Conservation (phyloP, 2,329 filamentous ascomycete species). For the Fusarium nematophilum region DNA sequence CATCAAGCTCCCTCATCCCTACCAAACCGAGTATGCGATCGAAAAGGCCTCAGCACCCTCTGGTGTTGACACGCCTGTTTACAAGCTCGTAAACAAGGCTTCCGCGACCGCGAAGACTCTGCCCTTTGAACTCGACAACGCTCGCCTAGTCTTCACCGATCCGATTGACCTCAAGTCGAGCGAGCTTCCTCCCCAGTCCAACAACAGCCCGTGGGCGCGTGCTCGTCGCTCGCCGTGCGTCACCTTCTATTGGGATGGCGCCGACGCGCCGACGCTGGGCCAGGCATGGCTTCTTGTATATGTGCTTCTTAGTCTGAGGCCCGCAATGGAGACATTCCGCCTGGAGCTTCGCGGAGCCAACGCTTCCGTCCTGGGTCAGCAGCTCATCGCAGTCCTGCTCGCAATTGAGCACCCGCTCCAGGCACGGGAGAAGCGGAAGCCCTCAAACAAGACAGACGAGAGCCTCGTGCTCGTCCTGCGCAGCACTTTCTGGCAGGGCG, state of each 20-base stretch:
- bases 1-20: conserved; percentile 62
- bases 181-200: conserved; percentile 60
- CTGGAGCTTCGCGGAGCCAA: conserved; percentile 56
- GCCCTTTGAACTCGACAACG: conserved; percentile 48
- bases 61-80: conserved; percentile 42
- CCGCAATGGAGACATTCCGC: conserved; percentile 60
- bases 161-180: conserved; percentile 61
- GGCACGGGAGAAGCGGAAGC: conserved; percentile 46
- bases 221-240: conserved; percentile 64
- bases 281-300: conserved; percentile 67
- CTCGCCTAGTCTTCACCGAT: conserved; percentile 57
- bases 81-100: conserved; percentile 50
- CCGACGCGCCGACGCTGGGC: conserved; percentile 56
- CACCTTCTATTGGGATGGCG: conserved; percentile 56
- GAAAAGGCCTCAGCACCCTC: conserved; percentile 45
- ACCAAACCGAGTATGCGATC: conserved; percentile 59
- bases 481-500: conserved; percentile 76
- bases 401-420: conserved; percentile 60
- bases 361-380: conserved; percentile 49
- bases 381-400: conserved; percentile 60
- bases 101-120: conserved; percentile 42
- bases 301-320: conserved; percentile 62
- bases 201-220: conserved; percentile 68
- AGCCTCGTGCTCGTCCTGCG: conserved; percentile 58
- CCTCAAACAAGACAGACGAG: conserved; percentile 39